Evolutionary conservation across 2,329 filamentous ascomycete species (phyloP), one percentile per base, ranked within the genome.

Genomic region (Moelleriella libera): DNA sequence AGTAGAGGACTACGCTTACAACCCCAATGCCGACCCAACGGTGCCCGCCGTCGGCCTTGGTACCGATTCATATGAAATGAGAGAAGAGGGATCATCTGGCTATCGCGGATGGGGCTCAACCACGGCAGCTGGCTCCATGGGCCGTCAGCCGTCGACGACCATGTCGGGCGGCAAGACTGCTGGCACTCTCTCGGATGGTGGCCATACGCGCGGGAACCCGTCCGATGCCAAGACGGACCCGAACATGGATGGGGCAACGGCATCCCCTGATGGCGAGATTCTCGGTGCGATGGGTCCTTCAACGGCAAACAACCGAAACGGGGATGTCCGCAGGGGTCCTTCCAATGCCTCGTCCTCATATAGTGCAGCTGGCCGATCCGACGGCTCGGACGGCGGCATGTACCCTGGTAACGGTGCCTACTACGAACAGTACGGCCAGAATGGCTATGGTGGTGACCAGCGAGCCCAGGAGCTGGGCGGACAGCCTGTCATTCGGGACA

Each of bases 261-360:
- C 69, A 41, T 75, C 76, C 3, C 76, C 74, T n/a, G 86, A 90
- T 56, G 83, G 83, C 46, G 88, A 94, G 61, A 85, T 87, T 43
- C 75, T 95, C 39, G 88, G 85, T 46, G 86, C 83, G 41, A 82
- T 95, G 67, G 88, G 87, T 3, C 84, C 86, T 10, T 73, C 78
- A 11, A 75, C 83, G 30, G 73, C 77, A 48, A 75, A 78, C 51
- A 83, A 84, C 63, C 74, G 79, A 46, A 72, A 68, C 45, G 71
- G 68, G 30, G 86, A 87, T 54, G 85, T 97, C 37, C 86, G 85
- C 54, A 84, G 92, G 47, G 92, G 92, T 1, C 82, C 88, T 2
- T 97, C 90, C 5, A 97, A 97, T 59, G 92, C 92, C 5, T 98
- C 92, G 0, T 97, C 92, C 0, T 89, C 87, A 1, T 98, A 97